A percentile compares a stretch with the other conserved stretches of the same genome.
These are phyloP conservation scores for Boletus vinaceobasis DNA, from an alignment of 768 basidiomycete species.

Conservation along the genomic window DNA sequence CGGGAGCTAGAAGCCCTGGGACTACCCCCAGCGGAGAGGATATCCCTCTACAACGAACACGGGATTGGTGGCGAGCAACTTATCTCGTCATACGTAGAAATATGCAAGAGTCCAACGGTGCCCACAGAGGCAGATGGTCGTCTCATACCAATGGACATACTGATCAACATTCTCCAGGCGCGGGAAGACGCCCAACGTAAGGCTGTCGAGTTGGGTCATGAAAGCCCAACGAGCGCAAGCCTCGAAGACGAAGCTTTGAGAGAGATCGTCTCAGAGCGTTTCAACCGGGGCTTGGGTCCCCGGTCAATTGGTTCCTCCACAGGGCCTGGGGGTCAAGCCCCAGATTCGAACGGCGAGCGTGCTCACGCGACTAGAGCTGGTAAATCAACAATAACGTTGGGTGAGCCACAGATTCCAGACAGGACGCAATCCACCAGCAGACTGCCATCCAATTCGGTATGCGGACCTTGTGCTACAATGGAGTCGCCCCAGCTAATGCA, in stretches of 20 bases:
- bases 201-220: slow-evolving; percentile 26
- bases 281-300: slow-evolving; percentile 24
- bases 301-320: slow-evolving; percentile 12
- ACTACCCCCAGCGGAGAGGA: slow-evolving; percentile 48
- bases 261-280: slow-evolving; percentile 32
- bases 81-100: slow-evolving; percentile 46
- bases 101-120: slow-evolving; percentile 52
- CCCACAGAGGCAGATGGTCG: slow-evolving; percentile 51
- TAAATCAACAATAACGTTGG: not conserved
- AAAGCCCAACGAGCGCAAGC: slow-evolving; percentile 33
- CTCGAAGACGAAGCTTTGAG: slow-evolving; percentile 30
- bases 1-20: slow-evolving; percentile 51
- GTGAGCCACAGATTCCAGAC: slow-evolving; percentile 11
- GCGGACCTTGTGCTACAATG: not conserved
- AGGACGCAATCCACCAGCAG: not conserved
- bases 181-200: slow-evolving; percentile 47
- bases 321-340: slow-evolving; percentile 18
- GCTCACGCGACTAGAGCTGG: not conserved
- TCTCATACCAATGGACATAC: slow-evolving; percentile 52
- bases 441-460: slow-evolving; percentile 2
- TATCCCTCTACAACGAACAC: slow-evolving; percentile 54
- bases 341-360: slow-evolving; percentile 5
- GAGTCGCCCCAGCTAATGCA: not conserved
- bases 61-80: slow-evolving; percentile 50
- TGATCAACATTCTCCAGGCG: slow-evolving; percentile 50